These are phyloP conservation scores for Colletotrichum sp. DNA, from an alignment of 2,329 filamentous ascomycete genomes.

Conservation along the genomic window DNA sequence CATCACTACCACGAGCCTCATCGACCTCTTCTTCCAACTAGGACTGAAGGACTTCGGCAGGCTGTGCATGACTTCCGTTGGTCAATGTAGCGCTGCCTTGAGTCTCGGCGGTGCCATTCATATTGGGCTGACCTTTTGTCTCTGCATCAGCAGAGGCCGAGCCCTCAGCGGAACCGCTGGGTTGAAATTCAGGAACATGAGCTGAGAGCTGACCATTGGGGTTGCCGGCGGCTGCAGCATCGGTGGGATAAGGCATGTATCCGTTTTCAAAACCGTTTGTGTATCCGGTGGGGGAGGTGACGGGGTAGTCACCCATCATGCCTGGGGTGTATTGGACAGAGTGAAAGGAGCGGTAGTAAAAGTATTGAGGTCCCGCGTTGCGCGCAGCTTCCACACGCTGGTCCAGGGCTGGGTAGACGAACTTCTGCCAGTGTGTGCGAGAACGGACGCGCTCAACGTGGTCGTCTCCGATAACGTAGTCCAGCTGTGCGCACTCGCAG, in stretches of 20 bases:
- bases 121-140: background rate
- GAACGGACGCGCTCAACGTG: constrained; percentile 79
- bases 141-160: background rate
- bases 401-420: constrained; percentile 73
- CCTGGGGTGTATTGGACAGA: constrained; percentile 20
- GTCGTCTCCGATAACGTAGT: constrained; percentile 78
- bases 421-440: constrained; percentile 78
- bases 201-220: constrained; percentile 58
- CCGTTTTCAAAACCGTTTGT: constrained; percentile 25
- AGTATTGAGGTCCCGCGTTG: constrained; percentile 67
- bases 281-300: constrained; percentile 33
- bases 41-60: constrained; percentile 20
- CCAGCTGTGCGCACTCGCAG: constrained; percentile 75
- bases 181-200: constrained; percentile 68
- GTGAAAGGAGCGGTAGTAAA: constrained; percentile 31
- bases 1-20: constrained; percentile 6
- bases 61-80: constrained; percentile 32
- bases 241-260: constrained; percentile 6
- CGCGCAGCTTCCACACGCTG: constrained; percentile 77
- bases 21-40: constrained; percentile 21
- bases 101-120: constrained; percentile 29
- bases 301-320: constrained; percentile 30
- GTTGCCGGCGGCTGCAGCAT: constrained; percentile 36
- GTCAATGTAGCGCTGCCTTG: constrained; percentile 24
- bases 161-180: constrained; percentile 27